Evolutionary conservation across 139 green algal species (phyloP).

Genomic region (Auxenochlorella pyrenoidosa): DNA sequence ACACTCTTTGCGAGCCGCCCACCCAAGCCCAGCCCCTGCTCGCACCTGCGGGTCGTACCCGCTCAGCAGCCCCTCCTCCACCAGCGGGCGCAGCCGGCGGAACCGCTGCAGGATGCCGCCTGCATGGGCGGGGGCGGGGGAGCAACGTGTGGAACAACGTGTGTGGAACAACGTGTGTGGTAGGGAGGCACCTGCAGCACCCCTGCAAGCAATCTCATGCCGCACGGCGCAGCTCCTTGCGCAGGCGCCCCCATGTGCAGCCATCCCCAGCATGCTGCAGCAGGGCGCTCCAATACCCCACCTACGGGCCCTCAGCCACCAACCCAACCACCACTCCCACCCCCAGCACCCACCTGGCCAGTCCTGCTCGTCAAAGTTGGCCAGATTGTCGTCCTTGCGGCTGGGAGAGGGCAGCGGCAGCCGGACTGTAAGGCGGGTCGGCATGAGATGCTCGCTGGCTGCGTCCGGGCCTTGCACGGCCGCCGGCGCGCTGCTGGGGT

Average conservation of each 20-base stretch:
- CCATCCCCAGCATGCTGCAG: background rate
- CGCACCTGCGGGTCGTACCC: constrained; percentile 18
- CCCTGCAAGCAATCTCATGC: too few relatives aligned
- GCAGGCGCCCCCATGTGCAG: too few relatives aligned
- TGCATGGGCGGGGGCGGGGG: background rate
- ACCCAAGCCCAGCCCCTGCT: too few relatives aligned
- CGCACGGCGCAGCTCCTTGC: too few relatives aligned
- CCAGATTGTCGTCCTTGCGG: background rate
- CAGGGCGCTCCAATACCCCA: background rate
- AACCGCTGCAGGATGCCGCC: constrained; percentile 38
- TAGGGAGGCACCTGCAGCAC: background rate
- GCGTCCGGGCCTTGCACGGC: background rate
- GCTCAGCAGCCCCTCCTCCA: constrained; percentile 12
- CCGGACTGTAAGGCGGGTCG: background rate
- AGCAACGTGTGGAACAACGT: too few relatives aligned
- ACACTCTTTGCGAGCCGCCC: too few relatives aligned
- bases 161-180: too few relatives aligned
- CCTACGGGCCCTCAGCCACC: too few relatives aligned
- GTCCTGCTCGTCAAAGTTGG: constrained; percentile 1
- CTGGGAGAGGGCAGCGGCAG: constrained; percentile 24
- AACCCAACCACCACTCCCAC: too few relatives aligned
- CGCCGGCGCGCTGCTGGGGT: background rate
- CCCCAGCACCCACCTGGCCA: background rate
- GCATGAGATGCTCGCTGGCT: background rate
- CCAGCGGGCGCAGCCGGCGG: constrained; percentile 24